Conservation (phyloP, 176 grass and related monocot genomes). For the Bonia amplexicaulis region DNA sequence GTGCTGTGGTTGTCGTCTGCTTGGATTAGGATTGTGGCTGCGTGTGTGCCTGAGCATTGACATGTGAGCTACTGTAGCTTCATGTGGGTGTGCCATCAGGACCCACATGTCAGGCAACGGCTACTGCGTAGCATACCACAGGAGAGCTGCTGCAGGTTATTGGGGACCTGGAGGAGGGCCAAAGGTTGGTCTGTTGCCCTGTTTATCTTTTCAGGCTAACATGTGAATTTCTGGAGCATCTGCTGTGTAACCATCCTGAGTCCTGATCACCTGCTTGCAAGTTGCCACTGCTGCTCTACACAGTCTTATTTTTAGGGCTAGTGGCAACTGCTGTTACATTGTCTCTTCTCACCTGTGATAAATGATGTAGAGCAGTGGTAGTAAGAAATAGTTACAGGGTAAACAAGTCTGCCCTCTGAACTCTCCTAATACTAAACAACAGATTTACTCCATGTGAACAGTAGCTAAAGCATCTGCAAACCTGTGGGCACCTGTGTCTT, state of each 20-base stretch:
- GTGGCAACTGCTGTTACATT: background rate
- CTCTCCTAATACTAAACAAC: background rate
- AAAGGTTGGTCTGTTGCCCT: background rate
- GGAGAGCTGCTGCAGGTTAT: background rate
- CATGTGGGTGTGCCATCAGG: constrained; percentile 9
- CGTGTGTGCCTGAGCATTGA: constrained; percentile 2
- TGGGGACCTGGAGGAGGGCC: constrained; percentile 30
- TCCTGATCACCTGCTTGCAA: background rate
- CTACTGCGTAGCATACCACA: background rate
- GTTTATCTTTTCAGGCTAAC: constrained; percentile 34
- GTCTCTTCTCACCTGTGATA: constrained; percentile 15
- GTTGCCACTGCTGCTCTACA: background rate
- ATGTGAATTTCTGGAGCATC: constrained; percentile 43
- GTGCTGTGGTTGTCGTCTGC: background rate
- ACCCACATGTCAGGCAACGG: constrained; percentile 8
- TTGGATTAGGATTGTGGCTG: constrained; percentile 14
- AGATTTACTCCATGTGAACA: background rate
- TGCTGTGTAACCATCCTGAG: background rate
- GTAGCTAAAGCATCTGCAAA: background rate
- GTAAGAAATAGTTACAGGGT: constrained; percentile 3
- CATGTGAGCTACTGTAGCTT: constrained; percentile 8
- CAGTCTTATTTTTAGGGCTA: constrained; percentile 10
- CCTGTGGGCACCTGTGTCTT: background rate
- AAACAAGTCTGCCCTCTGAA: background rate
- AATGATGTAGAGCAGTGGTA: background rate